phyloP scores from a whole-genome alignment of 23 red algal genomes.

The Chondrus crispus region DNA sequence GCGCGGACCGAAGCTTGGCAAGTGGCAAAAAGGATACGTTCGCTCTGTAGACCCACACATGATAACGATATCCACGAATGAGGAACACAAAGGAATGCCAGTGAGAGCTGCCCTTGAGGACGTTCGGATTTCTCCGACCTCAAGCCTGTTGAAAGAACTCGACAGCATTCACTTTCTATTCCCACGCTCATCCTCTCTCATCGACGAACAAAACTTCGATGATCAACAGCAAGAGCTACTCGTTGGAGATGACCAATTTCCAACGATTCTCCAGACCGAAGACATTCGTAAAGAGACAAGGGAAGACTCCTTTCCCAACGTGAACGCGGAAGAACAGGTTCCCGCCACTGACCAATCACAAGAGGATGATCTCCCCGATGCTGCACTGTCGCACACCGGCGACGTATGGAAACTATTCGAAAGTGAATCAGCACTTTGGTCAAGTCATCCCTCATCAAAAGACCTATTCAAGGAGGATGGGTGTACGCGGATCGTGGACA shows the following conservation, averaged over 20 bases:
- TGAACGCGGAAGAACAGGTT: not conserved
- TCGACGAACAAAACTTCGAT: not conserved
- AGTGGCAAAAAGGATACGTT: not conserved
- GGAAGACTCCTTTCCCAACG: not conserved
- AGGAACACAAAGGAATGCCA: not conserved
- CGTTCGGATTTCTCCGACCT: not conserved
- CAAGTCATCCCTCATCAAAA: not conserved
- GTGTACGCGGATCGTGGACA: not conserved
- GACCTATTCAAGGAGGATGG: not conserved
- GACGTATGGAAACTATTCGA: not conserved
- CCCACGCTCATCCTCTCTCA: not conserved
- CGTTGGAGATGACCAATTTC: too few species aligned
- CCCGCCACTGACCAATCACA: too few species aligned
- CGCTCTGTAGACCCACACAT: not conserved
- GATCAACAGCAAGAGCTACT: too few species aligned
- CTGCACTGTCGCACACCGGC: not conserved
- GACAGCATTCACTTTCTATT: not conserved
- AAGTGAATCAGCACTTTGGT: not conserved
- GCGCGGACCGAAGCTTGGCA: not conserved
- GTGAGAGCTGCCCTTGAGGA: slow-evolving; percentile 31
- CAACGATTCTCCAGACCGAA: too few species aligned
- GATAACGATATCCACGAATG: not conserved
- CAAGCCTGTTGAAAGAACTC: not conserved
- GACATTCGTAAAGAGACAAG: not conserved
- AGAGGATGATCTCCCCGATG: too few species aligned